Evolutionary conservation across 2,329 filamentous ascomycete species (phyloP).

Genomic region (Fusarium subtropicale): DNA sequence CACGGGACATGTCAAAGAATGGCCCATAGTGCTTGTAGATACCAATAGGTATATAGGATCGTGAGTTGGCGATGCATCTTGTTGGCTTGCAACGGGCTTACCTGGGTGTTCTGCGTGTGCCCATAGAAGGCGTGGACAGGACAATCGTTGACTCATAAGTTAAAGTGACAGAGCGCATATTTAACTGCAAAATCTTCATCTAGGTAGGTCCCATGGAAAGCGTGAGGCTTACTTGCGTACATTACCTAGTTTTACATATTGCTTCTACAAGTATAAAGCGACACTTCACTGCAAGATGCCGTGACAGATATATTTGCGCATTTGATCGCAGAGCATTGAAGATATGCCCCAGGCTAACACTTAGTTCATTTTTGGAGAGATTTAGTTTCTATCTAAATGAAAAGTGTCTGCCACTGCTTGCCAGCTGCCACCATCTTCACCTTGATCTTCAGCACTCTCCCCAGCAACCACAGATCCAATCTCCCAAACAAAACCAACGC

Average conservation of each 20-base stretch:
- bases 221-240: too few relatives aligned
- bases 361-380: background rate
- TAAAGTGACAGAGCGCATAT: background rate
- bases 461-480: background rate
- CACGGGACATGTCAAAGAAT: slow-evolving; percentile 47
- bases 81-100: too few relatives aligned
- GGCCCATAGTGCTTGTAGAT: slow-evolving; percentile 59
- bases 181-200: too few relatives aligned
- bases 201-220: background rate
- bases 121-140: background rate
- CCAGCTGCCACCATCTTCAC: slow-evolving; percentile 9
- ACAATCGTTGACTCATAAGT: background rate
- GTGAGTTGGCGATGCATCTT: background rate
- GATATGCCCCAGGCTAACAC: background rate
- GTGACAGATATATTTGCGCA: background rate
- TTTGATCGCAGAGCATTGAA: background rate
- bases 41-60: slow-evolving; percentile 54
- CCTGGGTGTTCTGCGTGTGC: background rate
- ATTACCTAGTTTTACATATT: background rate
- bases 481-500: background rate
- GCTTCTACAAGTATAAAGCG: slow-evolving; percentile 10
- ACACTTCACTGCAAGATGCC: slow-evolving; percentile 3
- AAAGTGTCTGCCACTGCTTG: slow-evolving; percentile 12
- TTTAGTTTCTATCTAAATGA: background rate
- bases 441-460: background rate